Base-by-base conservation (phyloP, 106 monocot genomes). In the Gastrodia elata region DNA sequence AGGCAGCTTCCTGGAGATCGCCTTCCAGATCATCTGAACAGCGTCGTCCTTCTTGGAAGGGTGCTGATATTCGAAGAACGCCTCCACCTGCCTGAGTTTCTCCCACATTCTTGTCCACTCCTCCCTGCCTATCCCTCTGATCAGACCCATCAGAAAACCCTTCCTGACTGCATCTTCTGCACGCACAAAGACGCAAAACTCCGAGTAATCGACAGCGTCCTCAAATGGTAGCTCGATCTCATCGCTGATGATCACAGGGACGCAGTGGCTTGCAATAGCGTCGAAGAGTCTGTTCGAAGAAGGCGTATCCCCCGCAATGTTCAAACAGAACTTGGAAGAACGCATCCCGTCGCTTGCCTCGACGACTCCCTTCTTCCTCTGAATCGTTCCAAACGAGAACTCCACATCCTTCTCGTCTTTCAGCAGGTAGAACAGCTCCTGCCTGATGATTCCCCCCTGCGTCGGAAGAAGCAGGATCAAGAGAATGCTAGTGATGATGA, bases 251-350 rank as follows among this genome's bases (percentile, higher is more conserved):
- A 83, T 80, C 22, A 83, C 73, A 2, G 83, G 83, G 24, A 83
- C 44, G 18, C 83, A 83, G 32, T 83, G 83, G 65, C 83, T 83
- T 4, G 72, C 79, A 32, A 83, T 83, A 71, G 83, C 78, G 15
- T 83, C 83, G 30, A 83, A 83, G 3, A 83, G 73, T 5, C 83
- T 76, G 38, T 86, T 86, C 41, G 86, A 86, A 7, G 86, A 86
- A 14, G 86, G 86, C 3, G 86, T 86, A 70, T 86, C 86, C 3
- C 86, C 86, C 0, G 86, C 86, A 8, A 86, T 83, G 80, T 83
- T 86, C 22, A 86, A 71, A 71, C 86, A 86, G 71, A 78, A 86
- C 61, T 86, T 86, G 74, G 86, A 83, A 4, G 80, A 76, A 28
- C 69, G 83, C 86, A 86, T 86, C 33, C 86, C 86, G 6, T 69